phyloP scores from a whole-genome alignment of 2,329 filamentous ascomycete genomes.

The Xylariaceae sp. region DNA sequence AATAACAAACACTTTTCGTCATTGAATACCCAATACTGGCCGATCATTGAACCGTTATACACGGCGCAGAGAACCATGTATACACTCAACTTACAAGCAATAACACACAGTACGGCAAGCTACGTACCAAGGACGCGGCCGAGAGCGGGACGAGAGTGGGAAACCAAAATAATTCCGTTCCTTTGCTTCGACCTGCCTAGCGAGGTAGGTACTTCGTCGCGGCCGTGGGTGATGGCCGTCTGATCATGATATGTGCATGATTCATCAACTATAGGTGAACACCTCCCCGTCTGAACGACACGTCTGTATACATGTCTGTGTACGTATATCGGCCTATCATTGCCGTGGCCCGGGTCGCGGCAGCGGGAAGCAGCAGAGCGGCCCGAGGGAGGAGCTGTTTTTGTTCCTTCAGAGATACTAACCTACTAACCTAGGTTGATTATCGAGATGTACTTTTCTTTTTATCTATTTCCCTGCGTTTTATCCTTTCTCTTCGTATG shows the following conservation, averaged over 20 bases:
- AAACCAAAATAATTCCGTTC: neutral
- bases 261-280: neutral
- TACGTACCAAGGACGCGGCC: constrained; percentile 6
- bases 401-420: too few species aligned
- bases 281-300: neutral
- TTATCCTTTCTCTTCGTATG: too few species aligned
- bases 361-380: constrained; percentile 13
- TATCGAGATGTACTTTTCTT: too few species aligned
- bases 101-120: neutral
- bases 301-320: neutral
- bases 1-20: too few species aligned
- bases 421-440: too few species aligned
- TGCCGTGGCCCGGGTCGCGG: constrained; percentile 10
- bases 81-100: too few species aligned
- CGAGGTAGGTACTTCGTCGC: neutral
- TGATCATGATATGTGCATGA: constrained; percentile 11
- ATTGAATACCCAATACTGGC: too few species aligned
- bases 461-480: too few species aligned
- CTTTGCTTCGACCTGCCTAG: neutral
- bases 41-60: too few species aligned
- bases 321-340: neutral
- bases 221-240: neutral
- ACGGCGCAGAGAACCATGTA: too few species aligned
- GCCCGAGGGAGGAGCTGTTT: neutral
- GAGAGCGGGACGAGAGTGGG: constrained; percentile 1